phyloP scores from a whole-genome alignment of 208 protist genomes.

The Phytomonas serpens region DNA sequence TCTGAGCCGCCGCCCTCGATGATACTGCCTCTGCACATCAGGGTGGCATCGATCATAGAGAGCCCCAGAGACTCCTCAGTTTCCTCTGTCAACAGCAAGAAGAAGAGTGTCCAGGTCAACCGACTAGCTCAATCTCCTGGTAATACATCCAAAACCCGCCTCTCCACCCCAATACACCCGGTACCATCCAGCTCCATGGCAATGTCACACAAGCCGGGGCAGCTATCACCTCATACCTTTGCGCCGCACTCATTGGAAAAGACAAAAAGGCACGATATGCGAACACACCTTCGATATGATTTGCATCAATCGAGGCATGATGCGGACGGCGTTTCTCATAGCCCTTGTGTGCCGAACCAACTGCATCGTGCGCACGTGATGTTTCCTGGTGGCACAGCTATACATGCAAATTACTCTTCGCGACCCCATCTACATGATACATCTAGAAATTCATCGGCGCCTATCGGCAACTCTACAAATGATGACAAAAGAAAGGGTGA shows the following conservation, averaged over 20 bases:
- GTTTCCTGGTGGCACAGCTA: not conserved
- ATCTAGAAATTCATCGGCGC: not conserved
- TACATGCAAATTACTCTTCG: not conserved
- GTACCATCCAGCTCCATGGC: not conserved
- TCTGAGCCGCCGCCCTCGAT: not conserved
- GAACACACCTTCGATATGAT: not conserved
- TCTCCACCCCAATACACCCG: not conserved
- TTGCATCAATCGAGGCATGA: not conserved
- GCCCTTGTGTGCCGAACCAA: not conserved
- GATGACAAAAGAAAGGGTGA: not conserved
- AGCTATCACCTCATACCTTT: not conserved
- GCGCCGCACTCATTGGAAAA: not conserved
- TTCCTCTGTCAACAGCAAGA: not conserved
- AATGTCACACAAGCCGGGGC: not conserved
- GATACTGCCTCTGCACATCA: not conserved
- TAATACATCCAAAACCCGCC: not conserved
- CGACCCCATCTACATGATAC: not conserved
- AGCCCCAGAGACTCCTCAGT: not conserved
- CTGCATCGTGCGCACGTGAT: not conserved
- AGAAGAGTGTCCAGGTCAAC: not conserved
- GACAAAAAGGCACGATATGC: not conserved
- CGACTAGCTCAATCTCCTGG: not conserved
- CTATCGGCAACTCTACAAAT: not conserved
- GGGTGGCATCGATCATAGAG: not conserved
- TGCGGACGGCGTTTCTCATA: not conserved